phyloP scores from a whole-genome alignment of 2,329 filamentous ascomycete species.

The Moelleriella libera region DNA sequence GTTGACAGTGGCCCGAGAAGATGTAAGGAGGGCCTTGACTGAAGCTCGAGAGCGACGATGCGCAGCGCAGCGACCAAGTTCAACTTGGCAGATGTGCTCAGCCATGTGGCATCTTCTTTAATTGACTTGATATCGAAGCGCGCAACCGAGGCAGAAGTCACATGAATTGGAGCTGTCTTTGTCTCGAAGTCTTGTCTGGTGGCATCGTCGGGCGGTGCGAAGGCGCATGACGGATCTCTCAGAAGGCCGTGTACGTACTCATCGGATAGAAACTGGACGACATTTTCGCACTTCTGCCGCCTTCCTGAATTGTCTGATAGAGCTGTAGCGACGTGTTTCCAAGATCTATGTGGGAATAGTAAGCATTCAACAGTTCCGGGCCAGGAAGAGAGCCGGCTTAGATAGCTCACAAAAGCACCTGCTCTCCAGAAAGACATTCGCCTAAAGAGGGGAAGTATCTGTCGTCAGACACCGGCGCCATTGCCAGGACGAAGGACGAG shows the following conservation, averaged over 20 bases:
- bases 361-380: conserved; percentile 4
- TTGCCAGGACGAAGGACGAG: conserved; percentile 38
- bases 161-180: conserved; percentile 75
- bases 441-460: conserved; percentile 75
- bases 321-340: conserved; percentile 44
- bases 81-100: conserved; percentile 63
- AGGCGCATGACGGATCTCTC: conserved; percentile 53
- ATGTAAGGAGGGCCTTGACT: conserved; percentile 60
- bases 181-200: conserved; percentile 65
- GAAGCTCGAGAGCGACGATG: conserved; percentile 70
- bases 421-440: conserved; percentile 70
- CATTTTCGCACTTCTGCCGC: conserved; percentile 34
- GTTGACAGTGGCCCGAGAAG: conserved; percentile 59
- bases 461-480: conserved; percentile 57
- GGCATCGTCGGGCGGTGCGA: conserved; percentile 44
- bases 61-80: conserved; percentile 74
- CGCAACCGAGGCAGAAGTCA: conserved; percentile 51
- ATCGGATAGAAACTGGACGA: conserved; percentile 59
- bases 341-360: conserved; percentile 31
- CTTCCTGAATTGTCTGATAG: conserved; percentile 41
- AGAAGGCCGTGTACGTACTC: conserved; percentile 54
- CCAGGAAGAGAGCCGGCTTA: background rate
- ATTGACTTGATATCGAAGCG: conserved; percentile 64
- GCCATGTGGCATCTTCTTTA: conserved; percentile 75
- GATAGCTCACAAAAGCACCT: conserved; percentile 58